Percentiles rank a stretch among this genome's conserved stretches.
phyloP scores from a whole-genome alignment of 495 filamentous ascomycete species.

The Penicillium paradoxum region DNA sequence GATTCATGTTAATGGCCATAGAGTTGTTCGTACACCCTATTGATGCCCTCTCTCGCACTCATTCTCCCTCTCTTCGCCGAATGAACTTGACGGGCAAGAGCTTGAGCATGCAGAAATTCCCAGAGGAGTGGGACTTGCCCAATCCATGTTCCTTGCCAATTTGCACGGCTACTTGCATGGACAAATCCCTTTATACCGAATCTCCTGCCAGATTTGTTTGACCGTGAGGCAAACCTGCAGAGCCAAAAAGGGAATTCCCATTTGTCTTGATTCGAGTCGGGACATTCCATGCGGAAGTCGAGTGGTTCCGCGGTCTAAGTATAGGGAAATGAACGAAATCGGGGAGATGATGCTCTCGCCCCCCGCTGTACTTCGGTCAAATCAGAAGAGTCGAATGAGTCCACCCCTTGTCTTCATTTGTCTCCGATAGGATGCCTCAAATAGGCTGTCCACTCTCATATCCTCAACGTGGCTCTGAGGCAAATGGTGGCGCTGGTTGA shows the following conservation, averaged over 20 bases:
- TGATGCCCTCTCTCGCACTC: too few species aligned
- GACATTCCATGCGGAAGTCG: neutral
- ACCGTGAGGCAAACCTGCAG: slow-evolving; percentile 28
- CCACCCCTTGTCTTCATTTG: neutral
- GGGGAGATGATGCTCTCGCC: slow-evolving; percentile 17
- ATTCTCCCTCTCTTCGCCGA: neutral
- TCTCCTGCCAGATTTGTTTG: slow-evolving; percentile 24
- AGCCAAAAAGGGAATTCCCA: slow-evolving; percentile 21
- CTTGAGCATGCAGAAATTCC: neutral
- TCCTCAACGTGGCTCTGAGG: slow-evolving; percentile 20
- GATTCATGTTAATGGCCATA: too few species aligned
- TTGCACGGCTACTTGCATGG: slow-evolving; percentile 26
- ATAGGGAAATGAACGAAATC: slow-evolving; percentile 5
- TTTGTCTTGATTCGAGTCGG: slow-evolving; percentile 5
- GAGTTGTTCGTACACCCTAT: neutral
- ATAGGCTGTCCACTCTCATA: neutral
- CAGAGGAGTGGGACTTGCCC: neutral
- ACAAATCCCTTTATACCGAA: slow-evolving; percentile 21
- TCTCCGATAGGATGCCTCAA: slow-evolving; percentile 27
- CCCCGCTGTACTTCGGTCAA: slow-evolving; percentile 15
- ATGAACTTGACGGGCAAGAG: too few species aligned
- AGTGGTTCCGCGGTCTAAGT: slow-evolving; percentile 13
- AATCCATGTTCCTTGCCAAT: slow-evolving; percentile 26
- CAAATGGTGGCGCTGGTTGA: slow-evolving; percentile 17
- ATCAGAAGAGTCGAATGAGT: neutral